Base-by-base conservation (phyloP, 2,329 filamentous ascomycete genomes). In the Dryadomyces quercus-mongolicae region DNA sequence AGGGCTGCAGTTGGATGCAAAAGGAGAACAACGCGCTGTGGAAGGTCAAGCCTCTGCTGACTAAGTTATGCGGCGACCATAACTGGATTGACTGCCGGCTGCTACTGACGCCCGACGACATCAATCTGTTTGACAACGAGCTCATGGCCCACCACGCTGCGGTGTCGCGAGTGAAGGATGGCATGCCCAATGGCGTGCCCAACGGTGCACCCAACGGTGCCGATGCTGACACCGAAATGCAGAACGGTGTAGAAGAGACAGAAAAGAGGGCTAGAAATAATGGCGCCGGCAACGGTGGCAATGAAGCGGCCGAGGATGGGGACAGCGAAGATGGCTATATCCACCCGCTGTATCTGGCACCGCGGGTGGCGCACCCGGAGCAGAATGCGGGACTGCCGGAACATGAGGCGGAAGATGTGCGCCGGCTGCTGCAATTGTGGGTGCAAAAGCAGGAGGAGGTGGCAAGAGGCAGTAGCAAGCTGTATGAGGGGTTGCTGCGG, bases 391-490 rank as follows among this genome's bases (percentile, higher is more conserved):
- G 85, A 1, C 76, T 94, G 2, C 86, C 87, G 0, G 74, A 82
- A 18, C 69, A 74, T 25, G 88, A 93, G 68, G 88, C 88, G 1
- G 86, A 91, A 59, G 86, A 93, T 56, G 82, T 88, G 46, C 81
- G 88, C 56, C 78, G 84, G 55, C 69, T 90, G 18, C 74, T 93
- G 50, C 78, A 88, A 59, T 71, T 88, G 12, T 92, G 88, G 65
- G 82, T 92, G 25, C 88, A 92, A 63, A 92, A 92, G 67, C 88
- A 93, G 64, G 88, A 93, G 62, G 88, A 93, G 65, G 81, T 92
- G 2, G 84, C 86, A 54, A 81, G 87, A 5, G 83, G 85, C 8
- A 78, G 84, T 1, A 77, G 80, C 54, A 78, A 77, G 56, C 72
- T 93, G 50, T 83, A 87, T 58, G 74, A 82, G 51, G 86, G 87